Conservation (phyloP, 2,329 filamentous ascomycete species). For the Emericellopsis atlantica region DNA sequence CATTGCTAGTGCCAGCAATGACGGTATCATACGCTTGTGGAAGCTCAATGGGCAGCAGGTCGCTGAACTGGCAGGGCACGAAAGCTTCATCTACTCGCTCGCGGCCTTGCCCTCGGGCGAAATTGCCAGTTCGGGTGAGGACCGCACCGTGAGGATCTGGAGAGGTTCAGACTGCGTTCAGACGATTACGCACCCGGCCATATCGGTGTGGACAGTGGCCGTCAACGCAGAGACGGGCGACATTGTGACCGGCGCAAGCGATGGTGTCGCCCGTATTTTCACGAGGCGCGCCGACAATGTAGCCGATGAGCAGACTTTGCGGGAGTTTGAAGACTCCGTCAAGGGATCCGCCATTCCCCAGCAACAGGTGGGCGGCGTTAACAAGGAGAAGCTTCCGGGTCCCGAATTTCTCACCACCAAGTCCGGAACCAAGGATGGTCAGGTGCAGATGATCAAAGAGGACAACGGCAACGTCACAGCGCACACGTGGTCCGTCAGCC, state of each 20-base stretch:
- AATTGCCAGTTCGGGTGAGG: constrained; percentile 82
- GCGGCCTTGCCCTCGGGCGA: constrained; percentile 69
- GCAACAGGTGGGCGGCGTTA: constrained; percentile 70
- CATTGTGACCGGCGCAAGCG: constrained; percentile 87
- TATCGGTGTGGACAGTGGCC: constrained; percentile 92
- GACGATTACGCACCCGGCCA: constrained; percentile 92
- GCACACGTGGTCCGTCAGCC: constrained; percentile 68
- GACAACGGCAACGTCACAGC: constrained; percentile 71
- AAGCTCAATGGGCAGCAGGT: constrained; percentile 66
- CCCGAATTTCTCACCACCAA: constrained; percentile 75
- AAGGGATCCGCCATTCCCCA: constrained; percentile 77
- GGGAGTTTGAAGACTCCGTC: constrained; percentile 70
- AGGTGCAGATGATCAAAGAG: constrained; percentile 85
- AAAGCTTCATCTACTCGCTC: constrained; percentile 88
- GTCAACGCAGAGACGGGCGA: constrained; percentile 73
- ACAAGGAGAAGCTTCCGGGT: constrained; percentile 84
- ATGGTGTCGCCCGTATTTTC: constrained; percentile 76
- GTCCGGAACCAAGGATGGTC: constrained; percentile 87
- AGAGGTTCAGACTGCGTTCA: constrained; percentile 71
- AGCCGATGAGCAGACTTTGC: constrained; percentile 55
- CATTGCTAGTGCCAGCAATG: constrained; percentile 92
- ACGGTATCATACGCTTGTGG: constrained; percentile 81
- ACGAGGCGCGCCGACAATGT: constrained; percentile 57
- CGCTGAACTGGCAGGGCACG: constrained; percentile 72
- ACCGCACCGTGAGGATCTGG: constrained; percentile 90